These are phyloP conservation scores for Sphagnum tenellum DNA, from an alignment of 225 moss, liverwort and hornwort genomes.

Conservation along the genomic window DNA sequence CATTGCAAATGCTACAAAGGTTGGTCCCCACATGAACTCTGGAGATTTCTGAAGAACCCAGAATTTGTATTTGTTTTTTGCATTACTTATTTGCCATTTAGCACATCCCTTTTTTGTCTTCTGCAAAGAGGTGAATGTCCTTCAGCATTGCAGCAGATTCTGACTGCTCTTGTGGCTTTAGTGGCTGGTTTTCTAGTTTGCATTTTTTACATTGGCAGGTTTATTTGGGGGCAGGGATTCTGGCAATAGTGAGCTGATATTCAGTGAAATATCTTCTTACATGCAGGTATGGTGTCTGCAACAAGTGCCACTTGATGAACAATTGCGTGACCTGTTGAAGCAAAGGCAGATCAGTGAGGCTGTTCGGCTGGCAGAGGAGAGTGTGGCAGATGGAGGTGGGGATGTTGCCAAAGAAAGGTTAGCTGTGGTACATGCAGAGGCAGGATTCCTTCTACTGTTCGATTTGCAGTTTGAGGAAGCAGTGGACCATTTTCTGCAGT, in stretches of 20 bases:
- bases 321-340: slow-evolving; percentile 83
- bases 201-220: too few species aligned
- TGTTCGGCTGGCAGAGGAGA: slow-evolving; percentile 77
- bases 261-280: neutral
- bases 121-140: too few species aligned
- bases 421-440: slow-evolving; percentile 79
- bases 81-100: too few species aligned
- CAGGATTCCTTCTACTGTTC: slow-evolving; percentile 84
- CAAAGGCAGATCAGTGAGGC: slow-evolving; percentile 76
- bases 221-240: neutral
- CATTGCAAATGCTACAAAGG: slow-evolving; percentile 82
- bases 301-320: slow-evolving; percentile 90
- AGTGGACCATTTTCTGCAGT: slow-evolving; percentile 75
- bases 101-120: too few species aligned
- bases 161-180: too few species aligned
- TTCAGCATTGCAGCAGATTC: too few species aligned
- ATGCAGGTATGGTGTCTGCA: slow-evolving; percentile 89
- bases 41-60: too few species aligned
- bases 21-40: slow-evolving; percentile 7
- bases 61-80: too few species aligned
- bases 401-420: slow-evolving; percentile 56
- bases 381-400: slow-evolving; percentile 46
- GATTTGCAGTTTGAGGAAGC: slow-evolving; percentile 90
- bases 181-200: too few species aligned
- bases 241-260: neutral